phyloP scores from a whole-genome alignment of 108 stramenopile species.

The Ochromonas danica region DNA sequence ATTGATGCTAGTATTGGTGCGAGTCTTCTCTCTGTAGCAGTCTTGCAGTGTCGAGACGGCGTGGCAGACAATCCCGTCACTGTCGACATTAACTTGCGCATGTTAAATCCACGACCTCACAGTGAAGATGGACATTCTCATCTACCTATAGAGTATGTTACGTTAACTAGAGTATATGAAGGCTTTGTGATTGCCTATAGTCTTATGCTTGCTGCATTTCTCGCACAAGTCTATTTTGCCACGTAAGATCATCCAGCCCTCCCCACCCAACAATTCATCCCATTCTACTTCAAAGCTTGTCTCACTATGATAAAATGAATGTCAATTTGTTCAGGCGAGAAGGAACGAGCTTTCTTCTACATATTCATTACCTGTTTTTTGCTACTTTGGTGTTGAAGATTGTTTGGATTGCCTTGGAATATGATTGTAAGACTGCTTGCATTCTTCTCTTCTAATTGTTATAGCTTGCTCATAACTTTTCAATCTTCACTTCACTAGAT shows the following conservation, averaged over 20 bases:
- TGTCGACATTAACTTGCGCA: neutral
- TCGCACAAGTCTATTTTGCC: neutral
- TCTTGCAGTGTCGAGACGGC: neutral
- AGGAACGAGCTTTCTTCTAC: neutral
- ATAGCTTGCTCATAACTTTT: neutral
- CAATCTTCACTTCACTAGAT: neutral
- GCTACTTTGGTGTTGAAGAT: neutral
- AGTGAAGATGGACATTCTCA: neutral
- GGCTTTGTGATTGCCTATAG: neutral
- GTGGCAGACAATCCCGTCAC: neutral
- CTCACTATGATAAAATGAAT: neutral
- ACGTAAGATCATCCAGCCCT: too few relatives aligned
- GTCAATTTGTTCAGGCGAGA: neutral
- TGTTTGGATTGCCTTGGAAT: neutral
- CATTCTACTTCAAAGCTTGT: neutral
- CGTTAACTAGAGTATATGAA: neutral
- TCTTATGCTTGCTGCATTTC: neutral
- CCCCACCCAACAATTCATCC: too few relatives aligned
- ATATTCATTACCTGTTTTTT: neutral
- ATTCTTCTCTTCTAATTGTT: neutral
- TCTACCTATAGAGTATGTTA: neutral
- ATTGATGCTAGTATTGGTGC: neutral
- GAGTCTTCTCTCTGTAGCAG: neutral
- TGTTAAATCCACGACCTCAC: neutral
- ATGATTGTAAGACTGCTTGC: neutral